These are phyloP conservation scores for Colletotrichum brevisporum DNA, from an alignment of 2,329 filamentous ascomycete genomes.

Conservation along the genomic window DNA sequence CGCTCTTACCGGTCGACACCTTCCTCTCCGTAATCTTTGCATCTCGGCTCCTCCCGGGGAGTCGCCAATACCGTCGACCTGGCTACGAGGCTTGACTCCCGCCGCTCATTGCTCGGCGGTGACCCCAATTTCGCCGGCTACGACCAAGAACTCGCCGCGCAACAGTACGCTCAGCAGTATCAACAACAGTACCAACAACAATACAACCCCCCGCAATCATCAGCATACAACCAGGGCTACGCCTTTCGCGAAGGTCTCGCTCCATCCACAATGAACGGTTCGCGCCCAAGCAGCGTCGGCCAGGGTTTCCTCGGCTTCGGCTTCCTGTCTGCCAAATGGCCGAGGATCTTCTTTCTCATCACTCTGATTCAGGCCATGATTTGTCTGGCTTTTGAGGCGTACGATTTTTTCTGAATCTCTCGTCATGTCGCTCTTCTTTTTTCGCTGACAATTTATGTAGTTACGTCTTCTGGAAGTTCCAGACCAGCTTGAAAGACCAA, in stretches of 20 bases:
- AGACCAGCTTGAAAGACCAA: slow-evolving; percentile 66
- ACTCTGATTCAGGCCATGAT: slow-evolving; percentile 83
- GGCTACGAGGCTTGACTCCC: slow-evolving; percentile 58
- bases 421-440: neutral
- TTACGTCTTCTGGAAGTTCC: slow-evolving; percentile 92
- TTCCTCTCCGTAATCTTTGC: slow-evolving; percentile 23
- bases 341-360: slow-evolving; percentile 84
- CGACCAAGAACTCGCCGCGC: slow-evolving; percentile 38
- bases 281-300: slow-evolving; percentile 42
- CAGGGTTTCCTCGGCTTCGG: slow-evolving; percentile 64
- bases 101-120: slow-evolving; percentile 56
- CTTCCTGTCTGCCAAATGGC: slow-evolving; percentile 87
- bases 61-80: slow-evolving; percentile 46
- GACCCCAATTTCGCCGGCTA: slow-evolving; percentile 52
- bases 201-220: slow-evolving; percentile 40
- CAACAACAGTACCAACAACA: slow-evolving; percentile 42
- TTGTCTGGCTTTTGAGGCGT: slow-evolving; percentile 89
- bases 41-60: slow-evolving; percentile 49
- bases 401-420: slow-evolving; percentile 55
- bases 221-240: slow-evolving; percentile 45
- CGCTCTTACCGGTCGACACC: slow-evolving; percentile 11
- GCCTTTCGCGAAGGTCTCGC: slow-evolving; percentile 55
- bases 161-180: slow-evolving; percentile 48
- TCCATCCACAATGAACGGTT: slow-evolving; percentile 48
- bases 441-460: slow-evolving; percentile 58